phyloP scores from a whole-genome alignment of 495 filamentous ascomycete genomes.

The Neurospora sp. region DNA sequence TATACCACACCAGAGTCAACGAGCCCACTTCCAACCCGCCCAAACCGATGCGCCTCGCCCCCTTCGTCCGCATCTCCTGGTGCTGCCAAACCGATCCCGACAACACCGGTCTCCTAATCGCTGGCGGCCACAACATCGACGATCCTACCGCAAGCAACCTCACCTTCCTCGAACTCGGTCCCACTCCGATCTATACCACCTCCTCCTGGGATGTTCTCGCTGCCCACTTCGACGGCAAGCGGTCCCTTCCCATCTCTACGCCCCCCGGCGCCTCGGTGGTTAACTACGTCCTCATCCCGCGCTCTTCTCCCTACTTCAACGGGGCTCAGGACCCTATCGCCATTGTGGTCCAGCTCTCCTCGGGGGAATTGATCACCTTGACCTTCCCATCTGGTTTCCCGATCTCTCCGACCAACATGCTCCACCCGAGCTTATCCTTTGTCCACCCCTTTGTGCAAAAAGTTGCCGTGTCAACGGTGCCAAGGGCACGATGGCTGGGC shows the following conservation, averaged over 20 bases:
- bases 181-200: slow-evolving; percentile 82
- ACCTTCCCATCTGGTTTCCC: slow-evolving; percentile 87
- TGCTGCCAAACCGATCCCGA: slow-evolving; percentile 75
- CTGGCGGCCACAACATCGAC: slow-evolving; percentile 60
- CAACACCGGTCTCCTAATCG: slow-evolving; percentile 80
- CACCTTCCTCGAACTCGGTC: slow-evolving; percentile 79
- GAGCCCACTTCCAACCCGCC: slow-evolving; percentile 29
- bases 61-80: slow-evolving; percentile 72
- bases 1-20: slow-evolving; percentile 62
- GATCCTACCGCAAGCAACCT: slow-evolving; percentile 55
- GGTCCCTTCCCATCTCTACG: slow-evolving; percentile 57
- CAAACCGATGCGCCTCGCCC: slow-evolving; percentile 37
- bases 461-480: slow-evolving; percentile 53
- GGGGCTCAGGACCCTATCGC: slow-evolving; percentile 86
- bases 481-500: slow-evolving; percentile 78
- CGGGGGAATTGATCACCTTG: slow-evolving; percentile 78
- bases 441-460: slow-evolving; percentile 80
- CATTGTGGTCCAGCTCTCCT: slow-evolving; percentile 63
- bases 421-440: slow-evolving; percentile 72
- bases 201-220: slow-evolving; percentile 76
- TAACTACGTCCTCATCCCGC: slow-evolving; percentile 77
- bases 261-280: slow-evolving; percentile 69
- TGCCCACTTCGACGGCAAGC: slow-evolving; percentile 64
- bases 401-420: slow-evolving; percentile 80
- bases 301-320: slow-evolving; percentile 70